phyloP scores from a whole-genome alignment of 371 early-diverging fungal species.

The Apophysomyces trapeziformis region DNA sequence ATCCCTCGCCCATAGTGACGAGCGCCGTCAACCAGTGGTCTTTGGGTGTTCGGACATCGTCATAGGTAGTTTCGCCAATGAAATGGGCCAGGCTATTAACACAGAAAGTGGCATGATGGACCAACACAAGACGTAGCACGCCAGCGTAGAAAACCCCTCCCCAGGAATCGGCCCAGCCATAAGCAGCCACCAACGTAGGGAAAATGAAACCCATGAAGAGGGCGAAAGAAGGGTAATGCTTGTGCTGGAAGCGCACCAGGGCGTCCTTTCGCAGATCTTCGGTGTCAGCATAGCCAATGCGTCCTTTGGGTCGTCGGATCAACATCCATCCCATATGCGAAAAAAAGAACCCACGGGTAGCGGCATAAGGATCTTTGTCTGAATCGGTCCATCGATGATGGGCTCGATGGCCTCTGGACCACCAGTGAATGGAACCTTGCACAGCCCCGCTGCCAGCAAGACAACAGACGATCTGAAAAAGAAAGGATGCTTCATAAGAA shows the following conservation, averaged over 20 bases:
- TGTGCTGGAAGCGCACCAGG: constrained; percentile 83
- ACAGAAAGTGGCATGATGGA: constrained; percentile 95
- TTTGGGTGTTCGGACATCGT: constrained; percentile 81
- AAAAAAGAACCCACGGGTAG: constrained; percentile 84
- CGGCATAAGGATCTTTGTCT: constrained; percentile 88
- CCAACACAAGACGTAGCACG: constrained; percentile 77
- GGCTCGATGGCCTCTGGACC: constrained; percentile 87
- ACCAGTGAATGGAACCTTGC: constrained; percentile 86
- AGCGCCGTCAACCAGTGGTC: constrained; percentile 84
- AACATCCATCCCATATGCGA: constrained; percentile 95
- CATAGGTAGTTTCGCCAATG: constrained; percentile 81
- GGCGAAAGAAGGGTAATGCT: constrained; percentile 76
- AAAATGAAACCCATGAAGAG: constrained; percentile 74
- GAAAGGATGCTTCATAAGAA: constrained; percentile 68
- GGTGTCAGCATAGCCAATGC: constrained; percentile 82
- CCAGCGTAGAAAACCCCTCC: constrained; percentile 91
- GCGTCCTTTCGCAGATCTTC: constrained; percentile 83
- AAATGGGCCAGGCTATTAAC: constrained; percentile 90
- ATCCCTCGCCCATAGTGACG: constrained; percentile 84
- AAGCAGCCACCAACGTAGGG: constrained; percentile 82
- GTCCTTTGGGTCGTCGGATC: constrained; percentile 70
- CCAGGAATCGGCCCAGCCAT: constrained; percentile 90
- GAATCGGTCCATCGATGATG: constrained; percentile 95
- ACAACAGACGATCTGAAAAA: constrained; percentile 63
- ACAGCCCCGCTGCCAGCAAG: constrained; percentile 78